Evolutionary conservation across 306 rosid species (phyloP), one percentile per base, ranked within the genome.

Genomic region (Gillenia trifoliata): DNA sequence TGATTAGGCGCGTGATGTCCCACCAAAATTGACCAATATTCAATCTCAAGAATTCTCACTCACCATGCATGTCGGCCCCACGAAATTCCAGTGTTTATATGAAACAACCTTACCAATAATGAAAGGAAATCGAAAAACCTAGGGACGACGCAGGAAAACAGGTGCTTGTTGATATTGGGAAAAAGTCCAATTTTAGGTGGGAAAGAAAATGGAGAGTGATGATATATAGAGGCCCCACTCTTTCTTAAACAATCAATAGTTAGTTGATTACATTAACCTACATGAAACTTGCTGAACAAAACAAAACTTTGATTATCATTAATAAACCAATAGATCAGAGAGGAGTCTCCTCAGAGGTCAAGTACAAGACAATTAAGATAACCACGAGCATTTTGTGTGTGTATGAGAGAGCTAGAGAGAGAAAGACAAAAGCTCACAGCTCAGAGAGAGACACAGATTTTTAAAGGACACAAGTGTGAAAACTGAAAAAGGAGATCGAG

Each of bases 171-270:
- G 59, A 54, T n/a, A 59, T 28, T 29, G 64, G 82, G 69, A 77
- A 56, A 87, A 90, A 86, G 96, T 90, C 96, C 73, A 81, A 52
- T 83, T 84, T 89, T 90, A 90, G 96, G 92, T 90, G 83, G 72
- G 90, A 80, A 52, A 29, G 54, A 75, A 84, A 75, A 81, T 73
- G 69, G 79, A 82, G 78, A 75, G 77, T 56, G 90, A 84, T 80
- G 66, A 77, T 71, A 61, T 10, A 57, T 64, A 50, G 57, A n/a
- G 84, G 84, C 83, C 84, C 68, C 76, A 79, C 65, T 33, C 49
- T 71, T 71, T 57, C 23, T 17, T 30, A 29, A 33, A 28, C 19
- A 2, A 64, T 64, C 45, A 19, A 8, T 33, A 64, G 33, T 64
- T 64, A 19, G 9, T 17, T 28, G 29, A 71, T 54, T 36, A 22